Evolutionary conservation across 1,284 basidiomycete species (phyloP), one percentile per base, ranked within the genome.

Genomic region (Apiotrichum sp.): DNA sequence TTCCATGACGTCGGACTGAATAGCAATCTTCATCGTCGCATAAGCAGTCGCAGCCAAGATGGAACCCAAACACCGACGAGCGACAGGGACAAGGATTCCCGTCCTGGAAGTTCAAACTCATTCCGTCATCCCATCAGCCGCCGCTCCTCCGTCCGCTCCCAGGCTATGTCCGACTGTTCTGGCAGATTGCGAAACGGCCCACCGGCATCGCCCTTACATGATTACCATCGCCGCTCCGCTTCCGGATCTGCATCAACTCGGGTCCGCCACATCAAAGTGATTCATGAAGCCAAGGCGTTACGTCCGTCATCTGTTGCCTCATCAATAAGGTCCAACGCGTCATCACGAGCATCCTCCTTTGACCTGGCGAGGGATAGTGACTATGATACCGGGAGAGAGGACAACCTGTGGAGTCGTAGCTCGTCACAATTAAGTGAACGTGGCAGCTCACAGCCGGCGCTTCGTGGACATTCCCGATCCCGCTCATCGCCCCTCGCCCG

Each of bases 41-140:
- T 41, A 11, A 73, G 72, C 14, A 65, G 69, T 6, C 58, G 62
- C 0, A 69, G 69, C 39, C 74, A 70, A 22, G 68, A 67, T 22
- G 73, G 73, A 2, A 71, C 70, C 44, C 66, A 69, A 36, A 77
- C 77, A 1, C 77, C 76, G 0, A 77, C 69, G 0, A 73, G 71
- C 33, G 77, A 78, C 38, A 55, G 65, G 14, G 75, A 67, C 29
- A 61, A 63, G 40, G 47, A 58, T 2, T 73, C 71, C 0, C 60
- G 75, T 0, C 72, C 73, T 0, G 65, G 71, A 0, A 70, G 67
- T 5, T 48, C 63, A 1, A 66, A 64, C 35, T 71, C 69, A 6
- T 41, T 41, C 40, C 50, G 64, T n/a, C 65, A 63, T 43, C 52
- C 65, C 31, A 61, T 57, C 34, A 56, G 61, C 50, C 55, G 63